Evolutionary conservation across 129 eudicot species (phyloP).

Genomic region (Artemisia annua): DNA sequence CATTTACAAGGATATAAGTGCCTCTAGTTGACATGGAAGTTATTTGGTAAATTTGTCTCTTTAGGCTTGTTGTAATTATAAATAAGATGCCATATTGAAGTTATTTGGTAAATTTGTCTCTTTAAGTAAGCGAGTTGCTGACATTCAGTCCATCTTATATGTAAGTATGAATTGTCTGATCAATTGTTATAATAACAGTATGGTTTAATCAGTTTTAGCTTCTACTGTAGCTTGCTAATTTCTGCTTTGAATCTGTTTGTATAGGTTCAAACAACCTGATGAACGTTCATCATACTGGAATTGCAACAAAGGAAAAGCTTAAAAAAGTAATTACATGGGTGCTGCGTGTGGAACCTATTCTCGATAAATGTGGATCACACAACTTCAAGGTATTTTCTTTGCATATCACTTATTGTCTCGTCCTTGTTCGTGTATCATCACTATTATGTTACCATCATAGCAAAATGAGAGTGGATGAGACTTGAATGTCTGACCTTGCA

Average conservation of each 20-base stretch:
- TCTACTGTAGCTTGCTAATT: neutral
- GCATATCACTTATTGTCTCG: constrained; percentile 2
- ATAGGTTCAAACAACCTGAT: constrained; percentile 53
- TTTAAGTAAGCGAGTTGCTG: too few species aligned
- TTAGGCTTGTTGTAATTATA: too few species aligned
- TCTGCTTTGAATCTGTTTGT: constrained; percentile 13
- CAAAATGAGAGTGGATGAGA: neutral
- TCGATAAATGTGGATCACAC: constrained; percentile 32
- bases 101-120: too few species aligned
- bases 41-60: too few species aligned
- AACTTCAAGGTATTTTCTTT: constrained; percentile 42
- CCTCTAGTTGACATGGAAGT: too few species aligned
- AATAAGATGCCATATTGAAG: too few species aligned
- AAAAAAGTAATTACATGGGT: constrained; percentile 70
- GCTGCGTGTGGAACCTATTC: constrained; percentile 49
- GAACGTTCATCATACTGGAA: constrained; percentile 42
- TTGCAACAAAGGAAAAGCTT: constrained; percentile 64
- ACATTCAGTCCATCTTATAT: neutral
- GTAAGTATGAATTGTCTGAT: neutral
- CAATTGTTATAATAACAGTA: constrained; percentile 1
- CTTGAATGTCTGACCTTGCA: neutral
- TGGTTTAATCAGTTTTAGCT: neutral
- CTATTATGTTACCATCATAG: neutral
- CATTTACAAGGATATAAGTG: too few species aligned
- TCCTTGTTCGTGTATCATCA: neutral